phyloP scores from a whole-genome alignment of 2,329 filamentous ascomycete species.

The Clarireedia monteithiana region DNA sequence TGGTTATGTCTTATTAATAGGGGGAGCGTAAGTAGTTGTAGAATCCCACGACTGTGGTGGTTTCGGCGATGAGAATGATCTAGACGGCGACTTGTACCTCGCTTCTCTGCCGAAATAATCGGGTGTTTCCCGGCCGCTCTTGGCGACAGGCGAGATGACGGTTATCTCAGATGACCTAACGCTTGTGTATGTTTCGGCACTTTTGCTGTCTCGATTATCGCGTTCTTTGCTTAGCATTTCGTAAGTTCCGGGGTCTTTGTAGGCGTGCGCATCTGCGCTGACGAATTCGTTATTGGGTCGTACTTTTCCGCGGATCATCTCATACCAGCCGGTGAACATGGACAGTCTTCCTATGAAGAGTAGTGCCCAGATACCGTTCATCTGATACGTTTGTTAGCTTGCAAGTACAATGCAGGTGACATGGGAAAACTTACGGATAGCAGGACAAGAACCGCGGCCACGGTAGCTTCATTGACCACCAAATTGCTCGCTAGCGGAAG shows the following conservation, averaged over 20 bases:
- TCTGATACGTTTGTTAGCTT: conserved; percentile 34
- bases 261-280: conserved; percentile 64
- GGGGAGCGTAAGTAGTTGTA: conserved; percentile 18
- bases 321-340: conserved; percentile 80
- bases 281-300: conserved; percentile 71
- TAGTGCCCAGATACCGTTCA: conserved; percentile 80
- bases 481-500: conserved; percentile 49
- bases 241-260: conserved; percentile 62
- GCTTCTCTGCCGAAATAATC: conserved; percentile 37
- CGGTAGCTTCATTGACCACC: conserved; percentile 66
- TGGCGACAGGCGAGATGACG: conserved; percentile 21
- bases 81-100: conserved; percentile 37
- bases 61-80: conserved; percentile 41
- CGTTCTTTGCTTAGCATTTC: conserved; percentile 60
- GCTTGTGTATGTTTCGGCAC: conserved; percentile 21
- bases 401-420: background rate
- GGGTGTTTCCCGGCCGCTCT: conserved; percentile 26
- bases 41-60: conserved; percentile 30
- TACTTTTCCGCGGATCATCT: conserved; percentile 47
- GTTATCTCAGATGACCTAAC: conserved; percentile 10
- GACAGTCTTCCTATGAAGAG: conserved; percentile 73
- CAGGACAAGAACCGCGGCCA: conserved; percentile 75
- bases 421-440: conserved; percentile 56
- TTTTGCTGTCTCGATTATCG: conserved; percentile 22
- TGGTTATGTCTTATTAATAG: conserved; percentile 27